phyloP scores from a whole-genome alignment of 768 basidiomycete genomes.

The Psilocybe azurescens region DNA sequence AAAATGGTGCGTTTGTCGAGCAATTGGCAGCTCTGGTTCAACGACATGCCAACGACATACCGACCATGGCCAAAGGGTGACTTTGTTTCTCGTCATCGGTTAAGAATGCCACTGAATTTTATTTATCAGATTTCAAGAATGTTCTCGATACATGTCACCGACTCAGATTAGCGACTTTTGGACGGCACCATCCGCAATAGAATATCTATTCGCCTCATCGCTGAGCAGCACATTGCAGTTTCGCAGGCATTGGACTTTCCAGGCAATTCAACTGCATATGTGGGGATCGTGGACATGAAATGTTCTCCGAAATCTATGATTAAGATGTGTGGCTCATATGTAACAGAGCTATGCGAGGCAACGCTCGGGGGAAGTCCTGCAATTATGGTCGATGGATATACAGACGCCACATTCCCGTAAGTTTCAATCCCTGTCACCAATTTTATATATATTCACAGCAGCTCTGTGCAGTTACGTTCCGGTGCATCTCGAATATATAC shows the following conservation, averaged over 20 bases:
- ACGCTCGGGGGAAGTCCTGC: constrained; percentile 76
- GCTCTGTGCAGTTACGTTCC: constrained; percentile 72
- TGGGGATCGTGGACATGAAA: constrained; percentile 76
- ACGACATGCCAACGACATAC: constrained; percentile 86
- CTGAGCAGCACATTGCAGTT: constrained; percentile 89
- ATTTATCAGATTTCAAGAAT: constrained; percentile 78
- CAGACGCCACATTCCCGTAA: constrained; percentile 79
- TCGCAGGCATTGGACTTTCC: constrained; percentile 66
- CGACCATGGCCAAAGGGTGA: constrained; percentile 89
- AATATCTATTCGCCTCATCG: constrained; percentile 86
- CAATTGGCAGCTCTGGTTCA: constrained; percentile 75
- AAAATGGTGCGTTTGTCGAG: constrained; percentile 72
- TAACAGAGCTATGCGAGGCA: constrained; percentile 82
- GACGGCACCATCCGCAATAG: constrained; percentile 87
- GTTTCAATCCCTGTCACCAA: constrained; percentile 32
- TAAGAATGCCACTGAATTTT: not conserved
- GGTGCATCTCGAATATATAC: constrained; percentile 89
- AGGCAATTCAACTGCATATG: constrained; percentile 42
- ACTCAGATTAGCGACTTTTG: constrained; percentile 80
- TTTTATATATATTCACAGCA: constrained; percentile 8
- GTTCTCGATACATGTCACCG: constrained; percentile 81
- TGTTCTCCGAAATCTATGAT: constrained; percentile 80
- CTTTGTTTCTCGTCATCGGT: constrained; percentile 18
- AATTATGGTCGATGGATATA: constrained; percentile 73
- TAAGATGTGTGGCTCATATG: constrained; percentile 81